Evolutionary conservation across 345 rosid species (phyloP).

Genomic region (Passiflora organensis): DNA sequence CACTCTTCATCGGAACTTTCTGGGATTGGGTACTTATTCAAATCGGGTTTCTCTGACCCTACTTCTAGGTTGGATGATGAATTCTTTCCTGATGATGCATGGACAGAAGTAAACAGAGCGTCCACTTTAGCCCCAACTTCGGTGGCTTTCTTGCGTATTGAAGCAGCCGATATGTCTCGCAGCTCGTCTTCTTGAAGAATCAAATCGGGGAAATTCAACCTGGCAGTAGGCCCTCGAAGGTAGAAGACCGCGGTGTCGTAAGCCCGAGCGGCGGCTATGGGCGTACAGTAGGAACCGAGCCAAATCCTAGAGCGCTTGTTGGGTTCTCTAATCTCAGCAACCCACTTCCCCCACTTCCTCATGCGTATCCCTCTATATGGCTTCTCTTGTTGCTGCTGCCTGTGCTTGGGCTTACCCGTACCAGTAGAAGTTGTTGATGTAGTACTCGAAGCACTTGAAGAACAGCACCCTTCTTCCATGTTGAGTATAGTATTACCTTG

Average conservation of each 20-base stretch:
- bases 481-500: not conserved
- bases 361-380: slow-evolving; percentile 44
- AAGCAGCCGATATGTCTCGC: too few relatives aligned
- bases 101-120: too few relatives aligned
- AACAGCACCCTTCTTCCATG: slow-evolving; percentile 17
- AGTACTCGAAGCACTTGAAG: slow-evolving; percentile 4
- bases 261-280: slow-evolving; percentile 61
- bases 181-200: too few relatives aligned
- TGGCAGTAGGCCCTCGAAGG: slow-evolving; percentile 45
- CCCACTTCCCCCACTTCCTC: slow-evolving; percentile 72
- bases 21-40: too few relatives aligned
- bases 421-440: not conserved
- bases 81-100: too few relatives aligned
- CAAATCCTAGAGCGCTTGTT: slow-evolving; percentile 51
- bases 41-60: too few relatives aligned
- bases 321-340: slow-evolving; percentile 58
- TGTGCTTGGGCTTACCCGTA: slow-evolving; percentile 12
- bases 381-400: slow-evolving; percentile 21
- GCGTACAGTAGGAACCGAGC: slow-evolving; percentile 56
- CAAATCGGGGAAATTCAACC: slow-evolving; percentile 59
- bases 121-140: too few relatives aligned
- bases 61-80: too few relatives aligned
- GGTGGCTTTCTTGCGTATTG: too few relatives aligned
- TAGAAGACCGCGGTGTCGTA: slow-evolving; percentile 56
- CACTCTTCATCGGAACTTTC: too few relatives aligned